phyloP scores from a whole-genome alignment of 129 eudicot genomes.

The Pittosporum tobira region DNA sequence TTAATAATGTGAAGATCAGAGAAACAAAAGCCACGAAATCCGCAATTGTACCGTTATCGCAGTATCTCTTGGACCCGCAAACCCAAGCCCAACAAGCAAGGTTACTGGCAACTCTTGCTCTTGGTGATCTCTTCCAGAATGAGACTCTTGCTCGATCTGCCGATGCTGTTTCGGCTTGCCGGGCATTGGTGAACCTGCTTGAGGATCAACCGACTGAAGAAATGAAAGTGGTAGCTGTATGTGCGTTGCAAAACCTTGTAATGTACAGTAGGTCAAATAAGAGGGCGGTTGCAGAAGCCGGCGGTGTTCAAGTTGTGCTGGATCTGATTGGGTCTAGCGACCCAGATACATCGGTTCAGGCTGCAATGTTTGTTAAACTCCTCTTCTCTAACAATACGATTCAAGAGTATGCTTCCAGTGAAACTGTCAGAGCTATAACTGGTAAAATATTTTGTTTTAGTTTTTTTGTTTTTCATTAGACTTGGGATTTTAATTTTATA shows the following conservation, averaged over 20 bases:
- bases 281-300: conserved; percentile 99
- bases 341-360: conserved; percentile 88
- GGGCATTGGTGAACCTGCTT: conserved; percentile 90
- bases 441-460: conserved; percentile 46
- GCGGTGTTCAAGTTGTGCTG: conserved; percentile 92
- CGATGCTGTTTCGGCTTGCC: conserved; percentile 96
- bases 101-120: conserved; percentile 87
- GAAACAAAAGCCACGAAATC: conserved; percentile 78
- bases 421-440: conserved; percentile 99
- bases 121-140: conserved; percentile 93
- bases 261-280: conserved; percentile 93
- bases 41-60: conserved; percentile 81
- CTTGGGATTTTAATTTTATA: no score
- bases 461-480: no score
- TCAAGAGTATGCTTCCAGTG: conserved; percentile 97
- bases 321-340: conserved; percentile 96
- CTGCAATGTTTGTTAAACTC: conserved; percentile 93
- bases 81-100: conserved; percentile 97
- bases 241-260: conserved; percentile 96
- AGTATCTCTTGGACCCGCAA: conserved; percentile 97
- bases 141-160: conserved; percentile 81
- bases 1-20: conserved; percentile 86
- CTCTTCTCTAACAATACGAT: conserved; percentile 89
- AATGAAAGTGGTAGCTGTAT: conserved; percentile 96
- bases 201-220: conserved; percentile 99